Evolutionary conservation across 257 asterid genomes (phyloP), one percentile per base, ranked within the genome.

Genomic region (Forsythia suspensa): DNA sequence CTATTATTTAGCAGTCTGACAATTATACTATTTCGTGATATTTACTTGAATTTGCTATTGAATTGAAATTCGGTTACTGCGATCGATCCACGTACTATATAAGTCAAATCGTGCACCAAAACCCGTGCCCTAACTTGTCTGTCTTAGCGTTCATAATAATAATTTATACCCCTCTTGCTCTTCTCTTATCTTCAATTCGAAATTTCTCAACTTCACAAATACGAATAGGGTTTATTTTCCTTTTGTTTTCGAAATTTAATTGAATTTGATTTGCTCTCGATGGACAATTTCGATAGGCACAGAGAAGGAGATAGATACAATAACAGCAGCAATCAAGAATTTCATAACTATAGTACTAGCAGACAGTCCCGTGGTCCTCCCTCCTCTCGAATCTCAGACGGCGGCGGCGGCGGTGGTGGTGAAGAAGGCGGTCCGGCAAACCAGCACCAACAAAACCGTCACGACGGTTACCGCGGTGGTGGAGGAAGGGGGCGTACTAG

Each of bases 251-350:
- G 36, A 11, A 34, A 29, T 44, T 34, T 42, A 20, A 46, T 72
- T 29, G 70, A 21, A 4, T 70, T 24, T 4, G 71, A 59, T 61
- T 73, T 24, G 1, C 71, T 36, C 38, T 63, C 70, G 21, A 90
- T 90, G 95, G 95, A 90, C 71, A 86, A 83, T 40, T 86, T 79
- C 81, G 90, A 80, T 70, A 83, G 89, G 74, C 85, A 85, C 42
- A 82, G 91, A 81, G 92, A 74, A 36, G 82, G 88, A 10, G 91
- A 88, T 66, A 79, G 89, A 68, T 85, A 46, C 78, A 80, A 10
- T 79, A 78, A 76, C 71, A 80, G 76, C 85, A 70, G 75, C 80
- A 71, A 71, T n/a, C 88, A 79, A 40, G 86, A 83, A 16, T 73
- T 88, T 24, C 81, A 68, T 39, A 72, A 68, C 10, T 72, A 76